Conservation (phyloP, 2,329 filamentous ascomycete species). For the Diaporthe citri region DNA sequence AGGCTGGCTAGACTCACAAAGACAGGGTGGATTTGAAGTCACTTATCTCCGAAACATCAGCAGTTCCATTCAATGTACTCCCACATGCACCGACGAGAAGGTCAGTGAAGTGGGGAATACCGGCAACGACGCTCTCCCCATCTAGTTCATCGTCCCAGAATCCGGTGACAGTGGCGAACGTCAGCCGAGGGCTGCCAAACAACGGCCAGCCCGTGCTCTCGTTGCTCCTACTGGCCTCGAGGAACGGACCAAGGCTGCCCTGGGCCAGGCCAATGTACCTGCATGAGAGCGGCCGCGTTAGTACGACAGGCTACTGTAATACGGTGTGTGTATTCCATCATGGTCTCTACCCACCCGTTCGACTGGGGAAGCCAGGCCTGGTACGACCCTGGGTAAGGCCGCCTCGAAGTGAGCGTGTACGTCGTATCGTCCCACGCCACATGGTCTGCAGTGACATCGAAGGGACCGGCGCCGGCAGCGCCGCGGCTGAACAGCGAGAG, state of each 20-base stretch:
- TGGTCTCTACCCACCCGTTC: not conserved
- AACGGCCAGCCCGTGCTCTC: not conserved
- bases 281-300: not conserved
- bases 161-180: conserved; percentile 1
- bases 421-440: not conserved
- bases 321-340: not conserved
- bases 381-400: not conserved
- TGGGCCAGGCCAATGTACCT: conserved; percentile 5
- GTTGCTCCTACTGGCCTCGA: not conserved
- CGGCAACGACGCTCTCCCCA: not conserved
- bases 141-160: not conserved
- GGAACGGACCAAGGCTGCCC: conserved; percentile 4
- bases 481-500: not conserved
- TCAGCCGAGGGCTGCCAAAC: not conserved
- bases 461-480: not conserved
- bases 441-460: not conserved
- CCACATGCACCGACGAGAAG: not conserved
- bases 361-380: conserved; percentile 15
- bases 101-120: conserved; percentile 1
- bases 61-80: not conserved
- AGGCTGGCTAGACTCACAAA: not conserved
- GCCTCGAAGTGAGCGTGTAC: conserved; percentile 2
- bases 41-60: not conserved
- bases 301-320: not conserved
- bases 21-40: not conserved